phyloP scores from a whole-genome alignment of 176 grass and related monocot species.

The Eleusine coracana region DNA sequence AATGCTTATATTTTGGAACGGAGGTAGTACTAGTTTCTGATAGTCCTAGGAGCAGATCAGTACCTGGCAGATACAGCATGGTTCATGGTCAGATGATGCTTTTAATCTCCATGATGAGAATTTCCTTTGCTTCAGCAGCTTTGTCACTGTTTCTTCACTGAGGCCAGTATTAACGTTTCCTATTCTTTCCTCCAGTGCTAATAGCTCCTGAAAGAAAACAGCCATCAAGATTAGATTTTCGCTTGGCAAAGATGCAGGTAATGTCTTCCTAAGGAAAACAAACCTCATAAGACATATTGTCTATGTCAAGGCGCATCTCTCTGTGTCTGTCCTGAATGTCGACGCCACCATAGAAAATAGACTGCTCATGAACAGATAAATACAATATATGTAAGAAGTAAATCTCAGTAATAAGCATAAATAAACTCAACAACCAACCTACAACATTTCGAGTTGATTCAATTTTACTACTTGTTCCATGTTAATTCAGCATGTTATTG shows the following conservation, averaged over 20 bases:
- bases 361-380: constrained; percentile 47
- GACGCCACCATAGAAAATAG: constrained; percentile 53
- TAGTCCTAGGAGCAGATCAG: constrained; percentile 10
- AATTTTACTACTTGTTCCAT: constrained; percentile 7
- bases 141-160: constrained; percentile 48
- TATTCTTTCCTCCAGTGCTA: constrained; percentile 76
- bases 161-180: constrained; percentile 78
- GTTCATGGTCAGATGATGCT: constrained; percentile 49
- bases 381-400: constrained; percentile 25
- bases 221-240: constrained; percentile 30
- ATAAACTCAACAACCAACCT: neutral
- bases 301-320: constrained; percentile 77
- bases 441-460: neutral
- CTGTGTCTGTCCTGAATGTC: constrained; percentile 71
- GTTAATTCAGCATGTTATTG: neutral
- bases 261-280: constrained; percentile 3
- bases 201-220: constrained; percentile 58
- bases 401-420: constrained; percentile 7
- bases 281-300: constrained; percentile 92
- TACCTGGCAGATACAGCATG: constrained; percentile 94
- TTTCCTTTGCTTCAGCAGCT: constrained; percentile 55
- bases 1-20: no score
- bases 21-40: neutral
- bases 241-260: neutral
- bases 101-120: constrained; percentile 58